Evolutionary conservation across 192 early-diverging fungal genomes (phyloP), one percentile per base, ranked within the genome.

Genomic region (Coemansia sp.): DNA sequence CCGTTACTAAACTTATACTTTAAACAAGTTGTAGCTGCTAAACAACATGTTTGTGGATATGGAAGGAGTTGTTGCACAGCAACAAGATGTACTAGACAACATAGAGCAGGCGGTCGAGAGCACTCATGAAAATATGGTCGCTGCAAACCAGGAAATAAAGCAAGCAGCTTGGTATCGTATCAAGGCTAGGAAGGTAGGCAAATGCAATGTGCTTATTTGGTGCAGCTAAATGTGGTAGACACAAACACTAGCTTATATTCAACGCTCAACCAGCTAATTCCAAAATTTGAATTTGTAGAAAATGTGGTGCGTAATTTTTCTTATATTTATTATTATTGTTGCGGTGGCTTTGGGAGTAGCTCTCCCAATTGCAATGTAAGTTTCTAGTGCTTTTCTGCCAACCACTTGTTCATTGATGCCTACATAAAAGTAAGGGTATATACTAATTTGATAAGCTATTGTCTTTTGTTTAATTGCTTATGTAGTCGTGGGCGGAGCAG

Each of bases 21-120:
- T n/a, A n/a, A n/a, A n/a, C n/a, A n/a, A n/a, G n/a, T 29, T 45
- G 30, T 77, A 77, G 75, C 65, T 69, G 30, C 32, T 78, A 3
- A 78, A 78, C 42, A 54, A 66, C 14, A 78, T 78, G 75, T 78
- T 78, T 62, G 23, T 58, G 0, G 75, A 78, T 6, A 61, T 78
- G 54, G 49, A 78, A 31, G 69, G 61, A 9, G 49, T 71, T 19
- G 65, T 78, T 19, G 54, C 54, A 4, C 50, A 78, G 59, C 75
- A 78, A 45, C 75, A 78, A 42, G 75, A 78, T n/a, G 56, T 78
- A 6, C 32, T 78, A 11, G 69, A 78, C 50, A 78, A 72, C 21
- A 71, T 78, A 22, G 75, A 78, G 19, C 69, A 78, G 11, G 75
- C 75, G 0, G 75, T 78, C 2, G 75, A 78, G 22, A 65, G 47